Base-by-base conservation (phyloP, 371 early-diverging fungal genomes). In the Encephalitozoon intestinalis region DNA sequence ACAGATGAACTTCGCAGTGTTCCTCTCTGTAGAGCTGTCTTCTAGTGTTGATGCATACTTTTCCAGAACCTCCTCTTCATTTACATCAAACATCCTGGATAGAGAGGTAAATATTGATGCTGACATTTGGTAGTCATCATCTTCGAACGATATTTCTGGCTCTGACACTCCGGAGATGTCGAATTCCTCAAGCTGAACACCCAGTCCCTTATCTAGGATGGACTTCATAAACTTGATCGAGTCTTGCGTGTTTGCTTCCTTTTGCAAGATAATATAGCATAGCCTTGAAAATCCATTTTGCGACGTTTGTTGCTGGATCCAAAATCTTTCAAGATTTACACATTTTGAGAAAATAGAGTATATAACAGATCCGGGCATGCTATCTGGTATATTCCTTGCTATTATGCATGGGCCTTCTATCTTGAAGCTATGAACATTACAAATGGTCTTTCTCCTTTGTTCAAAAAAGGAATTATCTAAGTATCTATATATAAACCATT, bases 401-500 rank as follows among this genome's bases (percentile, higher is more conserved):
- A 53, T 53, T 53, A 53, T 53, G 54, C 54, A 53, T 26, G 34
- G 15, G 18, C 34, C 54, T 7, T 26, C 31, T 11, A 30, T 30
- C 18, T 21, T 30, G 18, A 53, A 53, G 0, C 1, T 53, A 30
- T 53, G 18, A 9, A 53, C 30, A 30, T 30, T 53, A 3, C 2
- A 30, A 25, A 53, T 53, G 1, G 54, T 9, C 18, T 53, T 53
- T 30, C 34, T 53, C 18, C 30, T 53, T 30, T 53, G 4, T 1
- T 53, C 54, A 30, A 9, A 53, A 34, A 53, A 53, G 34, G 30
- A 53, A 23, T 70, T 28, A 12, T 49, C 31, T 18, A 70, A 25
- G 28, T 70, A 70, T 43, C 43, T 70, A 30, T 70, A 23, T 15
- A 37, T 30, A 54, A 70, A 70, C 70, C 70, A 70, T 30, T 52